Evolutionary conservation across 108 stramenopile species (phyloP).

Genomic region (Nannochloropsis oceanica): DNA sequence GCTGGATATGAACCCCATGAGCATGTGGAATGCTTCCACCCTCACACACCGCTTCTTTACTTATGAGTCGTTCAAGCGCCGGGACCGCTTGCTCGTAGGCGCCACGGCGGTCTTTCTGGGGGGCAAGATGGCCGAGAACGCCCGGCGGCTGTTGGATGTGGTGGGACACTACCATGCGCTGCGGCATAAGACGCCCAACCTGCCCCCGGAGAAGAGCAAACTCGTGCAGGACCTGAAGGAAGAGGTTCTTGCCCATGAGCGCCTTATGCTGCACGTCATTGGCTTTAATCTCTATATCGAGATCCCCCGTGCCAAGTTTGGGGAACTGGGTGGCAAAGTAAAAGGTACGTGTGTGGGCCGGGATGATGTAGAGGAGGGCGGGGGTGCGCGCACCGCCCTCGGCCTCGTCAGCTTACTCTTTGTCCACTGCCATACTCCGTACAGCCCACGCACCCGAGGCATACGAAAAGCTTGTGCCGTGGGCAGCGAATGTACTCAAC

Average conservation of each 20-base stretch:
- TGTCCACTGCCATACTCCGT: not conserved
- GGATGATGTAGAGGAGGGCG: too few relatives aligned
- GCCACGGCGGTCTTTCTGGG: not conserved
- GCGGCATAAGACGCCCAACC: not conserved
- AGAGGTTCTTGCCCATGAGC: not conserved
- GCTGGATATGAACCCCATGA: not conserved
- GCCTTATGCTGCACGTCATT: not conserved
- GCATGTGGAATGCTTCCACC: not conserved
- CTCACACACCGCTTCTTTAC: not conserved
- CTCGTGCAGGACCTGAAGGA: not conserved
- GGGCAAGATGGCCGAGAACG: not conserved
- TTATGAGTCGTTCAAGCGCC: not conserved
- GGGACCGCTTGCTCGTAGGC: not conserved
- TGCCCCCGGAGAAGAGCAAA: not conserved
- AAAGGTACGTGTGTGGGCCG: not conserved
- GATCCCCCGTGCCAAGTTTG: not conserved
- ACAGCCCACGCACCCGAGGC: not conserved
- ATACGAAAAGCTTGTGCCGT: not conserved
- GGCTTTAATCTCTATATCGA: not conserved
- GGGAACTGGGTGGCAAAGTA: not conserved
- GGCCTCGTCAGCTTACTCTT: not conserved
- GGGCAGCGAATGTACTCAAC: not conserved
- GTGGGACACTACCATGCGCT: not conserved
- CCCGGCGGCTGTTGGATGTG: not conserved
- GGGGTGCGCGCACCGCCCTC: too few relatives aligned